Conservation (phyloP, 352 stramenopile genomes). For the Phytopythium kandeliae region DNA sequence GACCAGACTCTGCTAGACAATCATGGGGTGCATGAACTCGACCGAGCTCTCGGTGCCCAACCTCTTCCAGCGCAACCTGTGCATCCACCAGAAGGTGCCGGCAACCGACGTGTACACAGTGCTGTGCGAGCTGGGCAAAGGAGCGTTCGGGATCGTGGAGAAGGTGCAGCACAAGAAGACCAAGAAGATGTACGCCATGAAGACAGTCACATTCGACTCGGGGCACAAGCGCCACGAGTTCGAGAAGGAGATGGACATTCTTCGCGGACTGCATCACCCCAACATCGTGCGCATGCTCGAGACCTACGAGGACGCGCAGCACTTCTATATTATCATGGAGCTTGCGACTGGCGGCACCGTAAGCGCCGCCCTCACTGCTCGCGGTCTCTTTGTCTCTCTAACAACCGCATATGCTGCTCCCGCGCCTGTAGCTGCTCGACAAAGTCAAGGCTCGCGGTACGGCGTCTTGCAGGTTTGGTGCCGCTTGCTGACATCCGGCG, state of each 20-base stretch:
- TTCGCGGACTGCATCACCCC: slow-evolving; percentile 68
- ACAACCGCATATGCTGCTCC: background rate
- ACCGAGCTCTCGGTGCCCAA: slow-evolving; percentile 45
- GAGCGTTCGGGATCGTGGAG: slow-evolving; percentile 71
- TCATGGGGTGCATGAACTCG: slow-evolving; percentile 70
- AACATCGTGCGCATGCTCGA: slow-evolving; percentile 81
- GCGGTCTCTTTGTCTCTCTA: background rate
- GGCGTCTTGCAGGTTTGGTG: too few species aligned
- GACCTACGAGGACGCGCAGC: slow-evolving; percentile 66
- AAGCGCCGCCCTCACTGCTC: slow-evolving; percentile 5
- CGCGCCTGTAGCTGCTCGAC: slow-evolving; percentile 37
- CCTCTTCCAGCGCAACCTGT: slow-evolving; percentile 77
- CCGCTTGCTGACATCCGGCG: background rate
- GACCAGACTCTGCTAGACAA: background rate
- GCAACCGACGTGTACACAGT: slow-evolving; percentile 39
- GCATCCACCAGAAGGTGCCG: slow-evolving; percentile 58
- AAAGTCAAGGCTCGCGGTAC: slow-evolving; percentile 39
- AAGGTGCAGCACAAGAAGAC: slow-evolving; percentile 67
- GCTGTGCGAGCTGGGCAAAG: slow-evolving; percentile 54
- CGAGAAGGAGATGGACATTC: slow-evolving; percentile 72
- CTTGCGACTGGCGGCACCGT: slow-evolving; percentile 62
- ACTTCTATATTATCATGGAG: slow-evolving; percentile 88
- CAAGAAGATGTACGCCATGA: slow-evolving; percentile 71
- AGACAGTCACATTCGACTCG: slow-evolving; percentile 61
- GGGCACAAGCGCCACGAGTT: slow-evolving; percentile 64